Evolutionary conservation across 2,329 filamentous ascomycete species (phyloP), one percentile per base, ranked within the genome.

Genomic region (Neofusicoccum parvum): DNA sequence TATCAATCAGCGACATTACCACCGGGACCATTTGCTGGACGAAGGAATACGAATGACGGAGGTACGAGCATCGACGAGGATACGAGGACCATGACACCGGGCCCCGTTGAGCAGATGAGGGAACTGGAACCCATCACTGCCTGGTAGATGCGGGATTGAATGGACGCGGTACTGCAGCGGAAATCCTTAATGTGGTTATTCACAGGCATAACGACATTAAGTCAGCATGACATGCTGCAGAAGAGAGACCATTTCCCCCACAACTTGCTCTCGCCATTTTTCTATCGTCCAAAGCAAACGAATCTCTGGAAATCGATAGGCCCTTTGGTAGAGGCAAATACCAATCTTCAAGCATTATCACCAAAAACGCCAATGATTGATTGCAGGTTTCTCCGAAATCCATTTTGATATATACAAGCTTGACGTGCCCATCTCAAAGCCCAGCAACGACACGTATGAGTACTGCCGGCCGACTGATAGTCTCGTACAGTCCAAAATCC

Each of bases 401-500:
- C 32, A 15, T 48, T 36, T 37, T 23, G n/a, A 48, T 36, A 5
- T 48, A 20, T 32, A 34, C 23, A 48, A 23, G 20, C 27, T 14
- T 20, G 14, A n/a, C 43, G 14, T 7, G 20, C 17, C 10, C 2
- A 59, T n/a, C n/a, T 59, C 39, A 59, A 34, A 60, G 41, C 12
- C 56, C 43, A 15, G 56, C 56, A 36, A 39, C 56, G 6, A 64
- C 39, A 15, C 49, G 49, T 53, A 64, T 46, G 3, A 64, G 20
- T 12, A 64, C 48, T 4, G 49, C 50, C 20, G 48, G 50, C 14
- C 62, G 46, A 45, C 27, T 54, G n/a, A 76, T 72, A 1, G 75
- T 76, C 67, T 76, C 74, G 48, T 75, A 77, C 5, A 77, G 65
- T 37, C 75, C 75, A 68, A 77, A 77, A 32, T 75, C 74, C 62